Conservation (phyloP, 2,329 filamentous ascomycete genomes). For the Ascosphaera aggregata region DNA sequence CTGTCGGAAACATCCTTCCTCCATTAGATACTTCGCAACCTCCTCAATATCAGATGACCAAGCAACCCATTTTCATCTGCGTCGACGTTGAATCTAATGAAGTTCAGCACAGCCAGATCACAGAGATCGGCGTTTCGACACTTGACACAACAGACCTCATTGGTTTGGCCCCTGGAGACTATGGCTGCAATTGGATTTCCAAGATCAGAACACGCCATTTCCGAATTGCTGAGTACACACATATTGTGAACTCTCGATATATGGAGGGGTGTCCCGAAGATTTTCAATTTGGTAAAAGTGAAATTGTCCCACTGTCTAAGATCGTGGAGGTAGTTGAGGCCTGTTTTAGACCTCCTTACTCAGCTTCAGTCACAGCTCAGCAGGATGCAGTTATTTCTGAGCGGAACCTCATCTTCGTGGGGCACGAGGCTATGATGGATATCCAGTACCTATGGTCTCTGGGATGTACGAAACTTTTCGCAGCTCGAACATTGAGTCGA, state of each 20-base stretch:
- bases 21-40: conserved; percentile 23
- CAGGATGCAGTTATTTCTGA: conserved; percentile 2
- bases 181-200: conserved; percentile 41
- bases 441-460: conserved; percentile 41
- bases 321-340: conserved; percentile 24
- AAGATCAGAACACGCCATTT: conserved; percentile 52
- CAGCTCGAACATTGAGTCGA: conserved; percentile 15
- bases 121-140: conserved; percentile 66
- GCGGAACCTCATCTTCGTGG: conserved; percentile 51
- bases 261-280: conserved; percentile 51
- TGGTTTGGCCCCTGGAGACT: conserved; percentile 32
- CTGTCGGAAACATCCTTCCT: conserved; percentile 9
- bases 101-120: conserved; percentile 38
- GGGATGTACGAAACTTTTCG: conserved; percentile 25
- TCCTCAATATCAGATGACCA: conserved; percentile 25
- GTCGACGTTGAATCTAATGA: conserved; percentile 76
- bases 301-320: conserved; percentile 26
- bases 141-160: conserved; percentile 45
- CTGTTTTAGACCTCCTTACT: conserved; percentile 36
- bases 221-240: conserved; percentile 43
- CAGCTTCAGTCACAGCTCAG: conserved; percentile 6
- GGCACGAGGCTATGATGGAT: conserved; percentile 48
- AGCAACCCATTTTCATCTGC: conserved; percentile 44
- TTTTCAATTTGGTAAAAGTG: conserved; percentile 46
- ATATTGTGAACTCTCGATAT: conserved; percentile 43